Evolutionary conservation across 192 early-diverging fungal species (phyloP), one percentile per base, ranked within the genome.

Genomic region (Kappamyces sp.): DNA sequence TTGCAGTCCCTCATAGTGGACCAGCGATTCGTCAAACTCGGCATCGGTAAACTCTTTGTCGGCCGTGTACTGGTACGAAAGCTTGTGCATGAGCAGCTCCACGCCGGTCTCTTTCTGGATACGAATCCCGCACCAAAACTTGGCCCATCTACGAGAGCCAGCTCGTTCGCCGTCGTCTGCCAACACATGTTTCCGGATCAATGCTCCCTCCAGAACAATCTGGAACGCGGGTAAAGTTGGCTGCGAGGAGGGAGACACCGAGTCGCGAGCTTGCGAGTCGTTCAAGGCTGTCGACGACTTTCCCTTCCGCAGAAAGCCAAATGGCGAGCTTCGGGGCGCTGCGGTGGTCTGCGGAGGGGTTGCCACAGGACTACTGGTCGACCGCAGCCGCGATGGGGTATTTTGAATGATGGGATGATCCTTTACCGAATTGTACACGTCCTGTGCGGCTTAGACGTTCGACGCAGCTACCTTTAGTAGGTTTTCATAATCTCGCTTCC

Each of bases 101-200:
- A 74, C 50, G 9, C 90, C 85, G 48, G 87, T 75, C 42, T 84
- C 84, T 10, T 86, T 73, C 53, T 42, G n/a, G 38, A 74, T 9
- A 15, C 32, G 10, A 0, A 90, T 75, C 7, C 88, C 78, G 23
- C 88, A 81, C 52, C 87, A 82, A 23, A 69, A n/a, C 51, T 93
- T 90, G 58, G 75, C 75, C 94, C 94, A 94, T n/a, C 79, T 79
- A 8, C 92, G 85, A 67, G 91, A 76, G 41, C 86, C 86, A 4
- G 90, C 87, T 73, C 88, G 90, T 42, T 88, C 82, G 50, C 82
- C 86, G 0, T 75, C 77, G 10, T 76, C 70, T 55, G 90, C 90
- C 66, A 86, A 79, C 52, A 89, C 62, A 66, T 93, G 89, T 71
- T 97, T 97, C 48, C 92, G 79, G 64, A 90, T 84, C 36, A 97